phyloP scores from a whole-genome alignment of 257 asterid genomes.

The Lavandula angustifolia region DNA sequence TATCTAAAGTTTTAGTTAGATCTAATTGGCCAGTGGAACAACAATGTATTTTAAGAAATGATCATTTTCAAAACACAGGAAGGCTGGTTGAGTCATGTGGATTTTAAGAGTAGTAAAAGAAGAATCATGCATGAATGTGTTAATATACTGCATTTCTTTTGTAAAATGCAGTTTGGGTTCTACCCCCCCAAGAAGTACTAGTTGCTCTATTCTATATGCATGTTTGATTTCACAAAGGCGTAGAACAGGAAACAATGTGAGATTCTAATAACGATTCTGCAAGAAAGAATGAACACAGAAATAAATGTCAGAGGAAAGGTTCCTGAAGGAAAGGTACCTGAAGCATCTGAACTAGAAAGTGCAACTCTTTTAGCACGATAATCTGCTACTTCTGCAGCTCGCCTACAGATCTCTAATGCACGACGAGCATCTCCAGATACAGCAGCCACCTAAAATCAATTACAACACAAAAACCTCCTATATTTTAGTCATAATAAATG shows the following conservation, averaged over 20 bases:
- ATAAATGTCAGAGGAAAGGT: conserved; percentile 1
- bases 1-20: neutral
- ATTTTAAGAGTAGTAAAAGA: neutral
- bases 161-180: neutral
- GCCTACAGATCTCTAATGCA: conserved; percentile 92
- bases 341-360: conserved; percentile 45
- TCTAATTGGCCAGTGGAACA: conserved; percentile 13
- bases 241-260: neutral
- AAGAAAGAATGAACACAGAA: neutral
- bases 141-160: neutral
- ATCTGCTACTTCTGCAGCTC: conserved; percentile 96
- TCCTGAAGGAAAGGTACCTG: no score
- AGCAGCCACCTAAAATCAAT: conserved; percentile 80
- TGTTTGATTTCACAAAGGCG: conserved; percentile 6
- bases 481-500: conserved; percentile 16
- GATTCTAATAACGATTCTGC: neutral
- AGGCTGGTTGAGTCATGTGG: neutral
- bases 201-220: conserved; percentile 24
- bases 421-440: conserved; percentile 99
- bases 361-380: conserved; percentile 53
- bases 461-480: conserved; percentile 16
- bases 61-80: no score
- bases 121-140: conserved; percentile 2
- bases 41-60: neutral
- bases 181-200: neutral